Conservation (phyloP, 345 rosid species). For the Excoecaria agallocha region DNA sequence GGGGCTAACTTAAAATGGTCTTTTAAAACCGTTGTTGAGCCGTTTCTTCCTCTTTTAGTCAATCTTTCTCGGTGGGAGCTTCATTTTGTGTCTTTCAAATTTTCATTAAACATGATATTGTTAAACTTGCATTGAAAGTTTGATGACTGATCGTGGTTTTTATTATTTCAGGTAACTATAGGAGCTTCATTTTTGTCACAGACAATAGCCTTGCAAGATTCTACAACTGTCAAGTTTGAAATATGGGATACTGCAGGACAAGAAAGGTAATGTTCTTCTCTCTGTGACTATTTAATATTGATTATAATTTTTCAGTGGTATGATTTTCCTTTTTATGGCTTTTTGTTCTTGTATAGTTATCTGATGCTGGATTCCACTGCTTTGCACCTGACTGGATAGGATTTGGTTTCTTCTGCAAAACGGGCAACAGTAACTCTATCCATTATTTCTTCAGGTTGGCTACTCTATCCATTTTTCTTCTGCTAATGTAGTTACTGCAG, state of each 20-base stretch:
- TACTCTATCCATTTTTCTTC: too few species aligned
- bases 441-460: too few species aligned
- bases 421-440: too few species aligned
- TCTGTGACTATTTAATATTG: too few species aligned
- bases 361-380: too few species aligned
- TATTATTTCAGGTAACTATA: slow-evolving; percentile 75
- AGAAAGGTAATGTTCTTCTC: slow-evolving; percentile 81
- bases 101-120: slow-evolving; percentile 18
- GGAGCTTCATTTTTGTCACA: slow-evolving; percentile 98
- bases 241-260: slow-evolving; percentile 99
- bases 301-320: too few species aligned
- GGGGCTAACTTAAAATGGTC: not conserved
- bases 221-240: slow-evolving; percentile 95
- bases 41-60: not conserved
- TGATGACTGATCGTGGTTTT: slow-evolving; percentile 15
- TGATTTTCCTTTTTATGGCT: too few species aligned
- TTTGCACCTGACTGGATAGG: too few species aligned
- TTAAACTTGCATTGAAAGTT: not conserved
- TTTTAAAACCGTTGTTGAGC: not conserved
- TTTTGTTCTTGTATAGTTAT: too few species aligned
- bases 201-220: slow-evolving; percentile 94
- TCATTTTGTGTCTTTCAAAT: slow-evolving; percentile 95
- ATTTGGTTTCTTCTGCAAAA: too few species aligned
- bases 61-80: slow-evolving; percentile 24
- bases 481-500: too few species aligned